Percentiles rank a stretch among this genome's conserved stretches.
Conservation (phyloP, 306 rosid genomes). For the Glycine latifolia region DNA sequence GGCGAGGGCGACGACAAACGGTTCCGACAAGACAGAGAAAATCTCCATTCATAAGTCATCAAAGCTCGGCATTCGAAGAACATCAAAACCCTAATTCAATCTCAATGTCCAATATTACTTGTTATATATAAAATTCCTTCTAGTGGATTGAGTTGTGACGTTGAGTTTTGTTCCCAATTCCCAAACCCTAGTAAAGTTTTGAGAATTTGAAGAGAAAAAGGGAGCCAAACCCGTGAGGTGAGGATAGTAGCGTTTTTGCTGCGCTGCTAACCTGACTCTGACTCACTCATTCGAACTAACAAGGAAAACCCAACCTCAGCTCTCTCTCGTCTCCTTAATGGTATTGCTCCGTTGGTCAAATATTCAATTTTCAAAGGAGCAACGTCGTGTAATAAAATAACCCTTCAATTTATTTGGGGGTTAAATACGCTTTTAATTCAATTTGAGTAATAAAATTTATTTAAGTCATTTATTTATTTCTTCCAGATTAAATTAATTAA, state of each 20-base stretch:
- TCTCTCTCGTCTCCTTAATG: too few species aligned
- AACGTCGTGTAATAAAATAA: neutral
- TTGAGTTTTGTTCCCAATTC: conserved; percentile 2
- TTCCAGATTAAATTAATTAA: too few species aligned
- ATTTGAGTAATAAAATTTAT: too few species aligned
- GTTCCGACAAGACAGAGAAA: conserved; percentile 59
- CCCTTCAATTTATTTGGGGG: too few species aligned
- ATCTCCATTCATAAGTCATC: conserved; percentile 95
- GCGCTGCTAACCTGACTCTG: neutral
- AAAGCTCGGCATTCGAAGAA: conserved; percentile 65
- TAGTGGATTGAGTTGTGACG: neutral
- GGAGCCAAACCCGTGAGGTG: neutral
- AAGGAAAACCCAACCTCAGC: neutral
- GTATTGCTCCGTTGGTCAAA: neutral
- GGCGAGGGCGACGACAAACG: conserved; percentile 62
- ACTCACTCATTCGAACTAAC: neutral
- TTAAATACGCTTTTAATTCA: too few species aligned
- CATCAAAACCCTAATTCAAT: conserved; percentile 70
- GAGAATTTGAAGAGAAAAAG: too few species aligned
- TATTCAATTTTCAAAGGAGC: neutral
- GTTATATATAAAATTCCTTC: too few species aligned
- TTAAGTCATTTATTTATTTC: too few species aligned
- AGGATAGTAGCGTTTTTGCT: neutral
- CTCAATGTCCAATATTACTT: neutral
- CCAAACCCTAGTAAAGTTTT: conserved; percentile 3